Percentiles rank a stretch among this genome's conserved stretches.
Evolutionary conservation across 805 yeast genomes (phyloP).

Genomic region (Kuraishia cidri): DNA sequence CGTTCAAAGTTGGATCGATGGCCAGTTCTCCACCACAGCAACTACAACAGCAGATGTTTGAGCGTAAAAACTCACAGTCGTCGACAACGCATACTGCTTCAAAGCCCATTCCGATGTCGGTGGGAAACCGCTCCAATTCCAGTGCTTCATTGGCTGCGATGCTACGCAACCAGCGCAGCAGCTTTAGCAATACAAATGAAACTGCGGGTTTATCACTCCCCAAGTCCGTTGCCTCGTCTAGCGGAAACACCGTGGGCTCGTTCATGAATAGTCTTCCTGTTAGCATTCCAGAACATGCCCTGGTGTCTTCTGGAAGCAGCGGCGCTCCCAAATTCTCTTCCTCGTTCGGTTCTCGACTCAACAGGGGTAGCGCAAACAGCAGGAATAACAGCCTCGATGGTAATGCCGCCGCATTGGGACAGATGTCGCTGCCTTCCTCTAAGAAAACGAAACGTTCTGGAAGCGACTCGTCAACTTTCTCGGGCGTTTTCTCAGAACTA

Average conservation of each 20-base stretch:
- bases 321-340: constrained; percentile 58
- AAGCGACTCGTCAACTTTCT: constrained; percentile 8
- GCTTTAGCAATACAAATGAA: no score
- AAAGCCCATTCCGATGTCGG: constrained; percentile 20
- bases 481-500: constrained; percentile 13
- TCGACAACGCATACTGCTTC: no score
- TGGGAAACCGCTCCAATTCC: constrained; percentile 28
- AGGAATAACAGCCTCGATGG: constrained; percentile 20
- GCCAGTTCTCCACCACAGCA: constrained; percentile 22
- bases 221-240: constrained; percentile 6
- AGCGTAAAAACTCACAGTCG: constrained; percentile 24
- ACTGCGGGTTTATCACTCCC: no score
- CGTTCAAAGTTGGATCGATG: constrained; percentile 58
- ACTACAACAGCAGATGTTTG: constrained; percentile 16
- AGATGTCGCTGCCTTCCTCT: neutral
- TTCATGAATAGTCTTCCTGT: neutral
- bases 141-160: constrained; percentile 46
- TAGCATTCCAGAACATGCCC: no score
- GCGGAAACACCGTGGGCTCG: constrained; percentile 1
- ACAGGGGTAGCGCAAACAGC: constrained; percentile 11
- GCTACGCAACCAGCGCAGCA: constrained; percentile 25
- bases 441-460: constrained; percentile 5
- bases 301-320: constrained; percentile 19
- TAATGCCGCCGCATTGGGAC: no score
- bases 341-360: constrained; percentile 56